Percentiles rank a stretch among this genome's conserved stretches.
Conservation (phyloP, 2,329 filamentous ascomycete genomes). For the Colletotrichum coccodes region DNA sequence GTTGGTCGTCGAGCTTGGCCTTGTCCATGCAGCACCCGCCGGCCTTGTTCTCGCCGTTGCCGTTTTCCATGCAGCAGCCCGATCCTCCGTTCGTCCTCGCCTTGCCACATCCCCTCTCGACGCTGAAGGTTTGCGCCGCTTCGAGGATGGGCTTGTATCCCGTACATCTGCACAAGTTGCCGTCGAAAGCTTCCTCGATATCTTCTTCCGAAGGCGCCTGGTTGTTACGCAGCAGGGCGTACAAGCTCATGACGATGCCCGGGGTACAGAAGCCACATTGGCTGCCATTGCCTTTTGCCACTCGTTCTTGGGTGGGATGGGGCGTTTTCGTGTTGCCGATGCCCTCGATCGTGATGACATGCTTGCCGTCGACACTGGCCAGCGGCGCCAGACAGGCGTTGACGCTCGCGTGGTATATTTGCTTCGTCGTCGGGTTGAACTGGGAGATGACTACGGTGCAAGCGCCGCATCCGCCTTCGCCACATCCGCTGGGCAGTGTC, state of each 20-base stretch:
- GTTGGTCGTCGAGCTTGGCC: constrained; percentile 57
- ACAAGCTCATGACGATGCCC: constrained; percentile 97
- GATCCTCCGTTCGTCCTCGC: constrained; percentile 58
- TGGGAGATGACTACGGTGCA: constrained; percentile 97
- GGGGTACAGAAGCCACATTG: constrained; percentile 97
- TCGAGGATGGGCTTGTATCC: constrained; percentile 95
- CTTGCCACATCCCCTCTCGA: constrained; percentile 60
- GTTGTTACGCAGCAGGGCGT: constrained; percentile 90
- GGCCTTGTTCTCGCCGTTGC: constrained; percentile 45
- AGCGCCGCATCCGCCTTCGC: constrained; percentile 95
- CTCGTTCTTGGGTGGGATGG: constrained; percentile 89
- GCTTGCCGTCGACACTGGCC: constrained; percentile 94
- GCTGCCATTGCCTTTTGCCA: constrained; percentile 90
- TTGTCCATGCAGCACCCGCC: constrained; percentile 78
- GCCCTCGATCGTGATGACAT: constrained; percentile 97
- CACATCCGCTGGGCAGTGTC: constrained; percentile 73
- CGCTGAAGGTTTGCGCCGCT: constrained; percentile 89
- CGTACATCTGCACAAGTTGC: constrained; percentile 94
- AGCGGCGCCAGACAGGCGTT: constrained; percentile 96
- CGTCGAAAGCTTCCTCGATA: constrained; percentile 96
- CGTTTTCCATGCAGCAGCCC: constrained; percentile 79
- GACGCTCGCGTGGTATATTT: constrained; percentile 95
- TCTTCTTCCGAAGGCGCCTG: constrained; percentile 80
- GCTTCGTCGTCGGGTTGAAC: constrained; percentile 89
- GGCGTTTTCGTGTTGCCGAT: constrained; percentile 89